Percentiles rank a stretch among this genome's conserved stretches.
Conservation (phyloP, 129 eudicot genomes). For the Helichrysum umbraculigerum region DNA sequence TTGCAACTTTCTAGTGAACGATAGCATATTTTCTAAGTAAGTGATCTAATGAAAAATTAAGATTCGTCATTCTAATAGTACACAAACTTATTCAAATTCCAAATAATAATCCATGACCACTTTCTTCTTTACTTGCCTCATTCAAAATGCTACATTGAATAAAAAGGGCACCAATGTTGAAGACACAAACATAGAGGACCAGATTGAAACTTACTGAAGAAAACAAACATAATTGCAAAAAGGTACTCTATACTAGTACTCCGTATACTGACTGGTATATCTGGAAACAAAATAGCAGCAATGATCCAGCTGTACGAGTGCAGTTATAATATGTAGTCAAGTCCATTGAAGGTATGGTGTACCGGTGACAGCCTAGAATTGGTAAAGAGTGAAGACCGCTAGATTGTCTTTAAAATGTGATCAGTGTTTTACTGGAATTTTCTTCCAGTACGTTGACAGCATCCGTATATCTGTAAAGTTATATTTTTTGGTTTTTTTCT, state of each 20-base stretch:
- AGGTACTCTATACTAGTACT: too few relatives aligned
- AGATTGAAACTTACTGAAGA: background rate
- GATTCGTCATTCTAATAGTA: background rate
- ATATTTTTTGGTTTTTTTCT: background rate
- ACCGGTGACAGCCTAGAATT: slow-evolving; percentile 26
- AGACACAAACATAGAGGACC: background rate
- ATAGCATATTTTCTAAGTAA: background rate
- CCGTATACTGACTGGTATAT: background rate
- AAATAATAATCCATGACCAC: background rate
- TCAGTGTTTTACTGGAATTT: slow-evolving; percentile 16
- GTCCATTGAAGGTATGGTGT: slow-evolving; percentile 10
- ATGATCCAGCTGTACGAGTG: background rate
- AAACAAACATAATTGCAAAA: background rate
- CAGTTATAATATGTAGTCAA: background rate
- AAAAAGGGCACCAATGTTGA: background rate
- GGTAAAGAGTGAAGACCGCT: background rate
- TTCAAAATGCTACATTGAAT: background rate
- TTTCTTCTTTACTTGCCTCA: background rate
- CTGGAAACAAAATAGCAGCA: background rate
- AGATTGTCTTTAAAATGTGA: background rate
- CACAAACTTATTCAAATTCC: too few relatives aligned
- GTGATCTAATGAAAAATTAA: too few relatives aligned
- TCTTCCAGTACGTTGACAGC: background rate
- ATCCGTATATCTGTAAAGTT: slow-evolving; percentile 9
- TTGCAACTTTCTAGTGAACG: background rate